Base-by-base conservation (phyloP, 1,139 yeast genomes). In the Tardiomyces blankii region DNA sequence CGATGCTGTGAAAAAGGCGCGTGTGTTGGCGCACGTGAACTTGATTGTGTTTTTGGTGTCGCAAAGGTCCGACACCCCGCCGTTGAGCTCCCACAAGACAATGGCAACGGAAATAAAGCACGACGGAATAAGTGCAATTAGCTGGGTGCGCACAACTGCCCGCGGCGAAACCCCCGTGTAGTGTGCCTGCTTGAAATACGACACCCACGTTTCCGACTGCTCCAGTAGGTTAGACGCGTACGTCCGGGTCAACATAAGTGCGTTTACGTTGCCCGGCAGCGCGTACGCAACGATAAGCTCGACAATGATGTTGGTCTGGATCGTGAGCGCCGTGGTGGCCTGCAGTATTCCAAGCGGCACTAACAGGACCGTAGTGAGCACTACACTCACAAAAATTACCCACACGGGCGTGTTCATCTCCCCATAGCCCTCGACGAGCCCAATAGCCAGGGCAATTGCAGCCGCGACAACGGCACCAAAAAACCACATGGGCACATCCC, bases 401-500 rank as follows among this genome's bases (percentile, higher is more conserved):
- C 75, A 70, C 8, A 68, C 68, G 18, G 74, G 74, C 2, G 73
- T 68, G 44, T 63, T 55, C 2, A 67, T 55, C 18, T 75, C 75
- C 11, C 72, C 60, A 54, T 74, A 77, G 1, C 69, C 48, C 48
- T 70, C 59, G n/a, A 75, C 72, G 14, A 48, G 42, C 2, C 71
- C 61, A 39, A 77, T 64, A 3, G 78, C 75, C 47, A 77, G 63
- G 8, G 66, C 66, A n/a, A 75, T 59, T 16, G 77, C 68, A 16
- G 68, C 52, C 6, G 68, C 49, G 47, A 79, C 61, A 16, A 78
- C 69, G 12, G 64, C 46, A 21, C 74, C 52, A 53, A 73, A 80
- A 71, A 77, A 76, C 74, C 75, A 74, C 49, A 77, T 80, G 12
- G 85, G 84, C 18, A 78, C 83, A 54, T 80, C 86, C 38, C 68